Evolutionary conservation across 371 early-diverging fungal genomes (phyloP), one percentile per base, ranked within the genome.

Genomic region (Mortierella sp.): DNA sequence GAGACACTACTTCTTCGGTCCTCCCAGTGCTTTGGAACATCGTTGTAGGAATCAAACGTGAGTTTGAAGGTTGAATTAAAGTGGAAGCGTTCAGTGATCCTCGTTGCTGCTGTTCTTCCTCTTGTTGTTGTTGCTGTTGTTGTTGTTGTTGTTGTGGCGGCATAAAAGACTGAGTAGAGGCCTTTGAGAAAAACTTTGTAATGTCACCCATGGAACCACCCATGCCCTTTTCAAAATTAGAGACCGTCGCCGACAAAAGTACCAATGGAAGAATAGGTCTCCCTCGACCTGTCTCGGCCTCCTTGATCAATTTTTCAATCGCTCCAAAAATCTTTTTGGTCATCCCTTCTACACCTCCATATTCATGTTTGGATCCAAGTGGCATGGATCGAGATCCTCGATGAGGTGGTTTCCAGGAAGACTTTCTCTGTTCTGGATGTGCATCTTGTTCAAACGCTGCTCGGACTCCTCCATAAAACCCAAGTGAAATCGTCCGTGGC

Each of bases 151-250:
- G 15, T 19, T 51, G 53, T 12, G 29, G 64, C 26, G 48, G 37
- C 5, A 9, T 37, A 3, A 37, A 37, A 37, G 37, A n/a, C 16
- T 43, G 60, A 14, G 52, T 43, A 4, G 77, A 62, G 26, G 68
- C 66, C 51, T 72, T 76, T 16, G 72, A 64, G 46, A 76, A 76
- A 30, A 76, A 76, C 56, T 76, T 76, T 57, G 77, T 76, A 30
- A 76, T 62, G 25, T 74, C 72, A 3, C 61, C 75, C 50, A 72
- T 61, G 28, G 65, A 62, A 53, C 66, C 64, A 7, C 57, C 64
- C 18, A 66, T 69, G 7, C 71, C 72, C 1, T 61, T 82, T 15
- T 68, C 74, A 57, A 81, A 79, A n/a, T 72, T 70, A 25, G 70
- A 66, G 0, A 64, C 68, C 2, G 66, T 74, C 6, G 48, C 61